Conservation (phyloP, 177 flowering plant species). For the Vitis hybrid region DNA sequence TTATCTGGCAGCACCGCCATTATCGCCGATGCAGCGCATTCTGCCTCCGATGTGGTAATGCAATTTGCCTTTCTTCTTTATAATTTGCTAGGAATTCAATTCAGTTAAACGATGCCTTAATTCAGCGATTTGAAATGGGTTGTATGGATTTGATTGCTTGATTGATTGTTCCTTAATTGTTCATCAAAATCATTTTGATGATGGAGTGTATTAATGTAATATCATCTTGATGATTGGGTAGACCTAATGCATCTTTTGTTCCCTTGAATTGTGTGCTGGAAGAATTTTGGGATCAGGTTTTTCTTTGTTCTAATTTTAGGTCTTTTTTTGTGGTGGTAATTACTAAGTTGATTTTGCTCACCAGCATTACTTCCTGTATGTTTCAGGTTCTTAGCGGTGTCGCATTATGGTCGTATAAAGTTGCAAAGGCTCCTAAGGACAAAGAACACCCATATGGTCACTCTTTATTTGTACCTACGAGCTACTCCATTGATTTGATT, state of each 20-base stretch:
- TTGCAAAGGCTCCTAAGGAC: conserved; percentile 87
- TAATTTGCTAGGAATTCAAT: not conserved
- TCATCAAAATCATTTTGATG: no score
- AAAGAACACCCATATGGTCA: conserved; percentile 98
- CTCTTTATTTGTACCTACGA: conserved; percentile 51
- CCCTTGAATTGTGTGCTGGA: not conserved
- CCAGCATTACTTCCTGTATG: conserved; percentile 3
- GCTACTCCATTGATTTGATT: conserved; percentile 26
- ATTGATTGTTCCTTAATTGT: not conserved
- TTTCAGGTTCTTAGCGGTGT: conserved; percentile 89
- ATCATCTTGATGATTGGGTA: no score
- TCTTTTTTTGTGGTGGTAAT: not conserved
- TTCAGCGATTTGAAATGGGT: not conserved
- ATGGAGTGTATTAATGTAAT: no score
- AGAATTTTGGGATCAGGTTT: not conserved
- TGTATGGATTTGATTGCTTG: not conserved
- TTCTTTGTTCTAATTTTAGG: not conserved
- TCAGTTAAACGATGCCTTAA: not conserved
- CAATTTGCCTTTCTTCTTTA: not conserved
- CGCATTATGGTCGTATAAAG: conserved; percentile 80
- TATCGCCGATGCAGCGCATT: conserved; percentile 93
- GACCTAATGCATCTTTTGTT: no score
- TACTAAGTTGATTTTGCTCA: not conserved
- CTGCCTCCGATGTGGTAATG: conserved; percentile 80
- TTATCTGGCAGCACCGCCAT: conserved; percentile 87